These are phyloP conservation scores for Backusella luteola DNA, from an alignment of 192 early-diverging fungal species.

Conservation along the genomic window DNA sequence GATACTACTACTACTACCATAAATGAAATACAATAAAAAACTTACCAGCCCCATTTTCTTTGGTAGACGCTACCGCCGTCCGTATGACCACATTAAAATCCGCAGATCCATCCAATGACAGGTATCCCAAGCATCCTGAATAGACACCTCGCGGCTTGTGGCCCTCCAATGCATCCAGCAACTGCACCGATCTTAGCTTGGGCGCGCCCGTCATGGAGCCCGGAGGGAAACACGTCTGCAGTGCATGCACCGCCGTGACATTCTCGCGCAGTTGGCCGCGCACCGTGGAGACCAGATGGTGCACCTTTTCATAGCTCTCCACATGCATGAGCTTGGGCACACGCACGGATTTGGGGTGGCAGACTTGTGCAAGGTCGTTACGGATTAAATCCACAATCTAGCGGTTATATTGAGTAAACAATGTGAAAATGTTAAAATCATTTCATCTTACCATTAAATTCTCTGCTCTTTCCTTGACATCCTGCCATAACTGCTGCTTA, in stretches of 20 bases:
- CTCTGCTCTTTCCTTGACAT: slow-evolving; percentile 92
- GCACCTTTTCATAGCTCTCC: slow-evolving; percentile 88
- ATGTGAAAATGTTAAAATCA: no score
- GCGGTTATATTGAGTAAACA: no score
- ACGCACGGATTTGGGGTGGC: slow-evolving; percentile 57
- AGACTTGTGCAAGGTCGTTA: slow-evolving; percentile 85
- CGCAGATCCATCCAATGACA: slow-evolving; percentile 57
- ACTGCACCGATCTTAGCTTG: slow-evolving; percentile 79
- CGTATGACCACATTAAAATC: slow-evolving; percentile 91
- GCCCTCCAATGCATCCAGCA: slow-evolving; percentile 74
- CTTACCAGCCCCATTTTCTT: slow-evolving; percentile 1
- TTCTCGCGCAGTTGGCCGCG: slow-evolving; percentile 55
- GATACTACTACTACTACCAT: neutral
- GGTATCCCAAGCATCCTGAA: slow-evolving; percentile 88
- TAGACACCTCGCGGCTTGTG: slow-evolving; percentile 77
- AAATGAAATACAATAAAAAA: neutral
- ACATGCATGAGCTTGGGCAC: slow-evolving; percentile 87
- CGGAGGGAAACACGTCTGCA: slow-evolving; percentile 85
- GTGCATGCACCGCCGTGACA: slow-evolving; percentile 65
- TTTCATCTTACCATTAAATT: slow-evolving; percentile 82
- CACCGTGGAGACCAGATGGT: slow-evolving; percentile 91
- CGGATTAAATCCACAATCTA: slow-evolving; percentile 96
- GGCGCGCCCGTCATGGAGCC: slow-evolving; percentile 98
- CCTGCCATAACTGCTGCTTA: slow-evolving; percentile 47
- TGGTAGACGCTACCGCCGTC: slow-evolving; percentile 66